phyloP scores from a whole-genome alignment of 176 grass and related monocot species.

The Eragrostis nindensis region DNA sequence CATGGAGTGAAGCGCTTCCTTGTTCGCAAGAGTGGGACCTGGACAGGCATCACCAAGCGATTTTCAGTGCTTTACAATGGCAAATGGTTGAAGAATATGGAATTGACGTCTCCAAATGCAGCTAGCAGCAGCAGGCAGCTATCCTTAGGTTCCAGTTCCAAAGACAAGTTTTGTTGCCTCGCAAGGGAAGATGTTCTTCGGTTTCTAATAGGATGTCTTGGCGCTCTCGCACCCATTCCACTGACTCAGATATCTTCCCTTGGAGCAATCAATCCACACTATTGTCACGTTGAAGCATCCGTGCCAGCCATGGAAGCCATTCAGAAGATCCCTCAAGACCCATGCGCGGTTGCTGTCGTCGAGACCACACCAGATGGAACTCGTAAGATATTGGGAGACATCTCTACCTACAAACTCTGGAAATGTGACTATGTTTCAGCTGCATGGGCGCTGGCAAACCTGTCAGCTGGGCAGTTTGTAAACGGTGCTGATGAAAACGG shows the following conservation, averaged over 20 bases:
- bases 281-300: constrained; percentile 57
- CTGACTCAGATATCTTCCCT: constrained; percentile 80
- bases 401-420: constrained; percentile 92
- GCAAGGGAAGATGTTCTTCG: constrained; percentile 91
- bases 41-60: constrained; percentile 83
- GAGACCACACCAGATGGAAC: constrained; percentile 58
- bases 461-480: constrained; percentile 85
- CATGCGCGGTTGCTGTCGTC: constrained; percentile 72
- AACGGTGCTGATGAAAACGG: constrained; percentile 69
- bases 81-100: constrained; percentile 80
- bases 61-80: constrained; percentile 88
- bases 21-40: constrained; percentile 80
- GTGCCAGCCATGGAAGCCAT: constrained; percentile 71
- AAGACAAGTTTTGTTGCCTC: constrained; percentile 77
- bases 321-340: constrained; percentile 68
- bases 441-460: constrained; percentile 79
- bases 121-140: constrained; percentile 39
- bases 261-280: constrained; percentile 66
- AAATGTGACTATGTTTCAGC: constrained; percentile 84
- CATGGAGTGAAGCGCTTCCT: constrained; percentile 87
- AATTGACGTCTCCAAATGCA: constrained; percentile 51
- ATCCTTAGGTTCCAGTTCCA: constrained; percentile 34
- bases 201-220: constrained; percentile 91
- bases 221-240: constrained; percentile 82
- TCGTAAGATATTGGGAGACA: constrained; percentile 85